Evolutionary conservation across 495 filamentous ascomycete species (phyloP).

Genomic region (Sphaerosporella brunnea): DNA sequence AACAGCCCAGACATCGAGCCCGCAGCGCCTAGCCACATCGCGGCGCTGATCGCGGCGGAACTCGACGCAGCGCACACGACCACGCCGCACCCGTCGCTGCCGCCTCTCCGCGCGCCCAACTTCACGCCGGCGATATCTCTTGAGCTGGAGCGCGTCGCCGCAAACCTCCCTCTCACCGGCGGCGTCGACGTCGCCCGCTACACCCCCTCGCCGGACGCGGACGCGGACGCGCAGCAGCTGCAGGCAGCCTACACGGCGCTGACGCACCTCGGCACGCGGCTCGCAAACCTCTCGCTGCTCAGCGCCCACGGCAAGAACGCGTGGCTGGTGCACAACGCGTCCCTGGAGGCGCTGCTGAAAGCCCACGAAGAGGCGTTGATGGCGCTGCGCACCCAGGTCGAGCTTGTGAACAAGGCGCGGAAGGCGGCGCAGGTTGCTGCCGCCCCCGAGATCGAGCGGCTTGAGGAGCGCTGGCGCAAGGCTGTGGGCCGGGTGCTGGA

Average conservation of each 20-base stretch:
- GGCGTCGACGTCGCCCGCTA: conserved; percentile 73
- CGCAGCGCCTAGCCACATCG: conserved; percentile 40
- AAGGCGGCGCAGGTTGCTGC: conserved; percentile 51
- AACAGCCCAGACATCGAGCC: conserved; percentile 49
- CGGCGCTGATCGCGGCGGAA: conserved; percentile 48
- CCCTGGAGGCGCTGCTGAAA: conserved; percentile 54
- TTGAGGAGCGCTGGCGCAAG: conserved; percentile 59
- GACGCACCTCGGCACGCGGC: conserved; percentile 46
- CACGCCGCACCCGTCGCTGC: conserved; percentile 30
- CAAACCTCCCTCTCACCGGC: conserved; percentile 34
- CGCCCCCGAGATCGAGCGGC: conserved; percentile 43
- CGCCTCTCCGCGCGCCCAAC: conserved; percentile 23
- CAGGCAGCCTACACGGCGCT: conserved; percentile 42
- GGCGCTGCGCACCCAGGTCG: conserved; percentile 41
- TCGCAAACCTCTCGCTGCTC: conserved; percentile 53
- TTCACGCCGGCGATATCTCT: conserved; percentile 45
- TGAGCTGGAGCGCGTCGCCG: conserved; percentile 44
- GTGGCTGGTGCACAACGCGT: conserved; percentile 71
- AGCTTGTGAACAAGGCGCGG: conserved; percentile 51
- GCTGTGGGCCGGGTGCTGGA: conserved; percentile 55
- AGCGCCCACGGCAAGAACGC: conserved; percentile 72
- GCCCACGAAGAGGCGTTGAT: conserved; percentile 63
- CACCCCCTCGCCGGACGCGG: conserved; percentile 12
- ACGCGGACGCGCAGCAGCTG: too few relatives aligned
- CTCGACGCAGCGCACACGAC: conserved; percentile 33